These are phyloP conservation scores for Blastocystis sp. DNA, from an alignment of 352 stramenopile species.

Conservation along the genomic window DNA sequence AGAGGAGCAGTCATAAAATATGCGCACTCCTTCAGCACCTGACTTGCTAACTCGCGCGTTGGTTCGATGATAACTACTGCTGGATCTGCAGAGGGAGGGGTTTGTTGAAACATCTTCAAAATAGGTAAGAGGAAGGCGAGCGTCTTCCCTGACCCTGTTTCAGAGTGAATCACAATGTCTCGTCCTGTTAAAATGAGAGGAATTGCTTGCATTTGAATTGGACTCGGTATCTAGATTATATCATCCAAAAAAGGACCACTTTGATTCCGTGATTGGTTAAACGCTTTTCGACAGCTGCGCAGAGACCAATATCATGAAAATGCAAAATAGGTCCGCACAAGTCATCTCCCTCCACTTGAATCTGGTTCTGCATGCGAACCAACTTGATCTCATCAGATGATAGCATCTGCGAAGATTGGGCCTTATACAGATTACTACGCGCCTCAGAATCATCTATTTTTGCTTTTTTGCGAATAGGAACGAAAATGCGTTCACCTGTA, in stretches of 20 bases:
- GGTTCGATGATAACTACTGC: conserved; percentile 11
- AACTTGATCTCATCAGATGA: not conserved
- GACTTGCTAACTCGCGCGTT: conserved; percentile 10
- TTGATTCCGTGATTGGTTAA: not conserved
- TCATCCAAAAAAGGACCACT: not conserved
- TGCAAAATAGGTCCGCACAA: not conserved
- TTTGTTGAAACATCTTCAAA: not conserved
- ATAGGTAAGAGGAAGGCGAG: conserved; percentile 39
- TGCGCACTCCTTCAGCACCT: not conserved
- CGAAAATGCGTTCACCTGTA: conserved; percentile 26
- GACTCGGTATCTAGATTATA: conserved; percentile 1
- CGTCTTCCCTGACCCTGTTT: conserved; percentile 20
- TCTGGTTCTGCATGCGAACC: conserved; percentile 30
- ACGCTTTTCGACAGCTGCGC: not conserved
- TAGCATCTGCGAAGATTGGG: not conserved
- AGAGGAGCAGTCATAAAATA: not conserved
- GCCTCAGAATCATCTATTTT: not conserved
- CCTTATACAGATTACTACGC: not conserved
- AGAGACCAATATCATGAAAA: not conserved
- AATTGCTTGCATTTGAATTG: conserved; percentile 42
- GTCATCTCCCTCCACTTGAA: not conserved
- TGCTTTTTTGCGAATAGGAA: not conserved
- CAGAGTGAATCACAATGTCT: conserved; percentile 31
- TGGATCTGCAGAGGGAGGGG: not conserved
- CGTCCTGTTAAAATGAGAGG: conserved; percentile 11